Base-by-base conservation (phyloP, 306 rosid species). In the Oemleria cerasiformis region DNA sequence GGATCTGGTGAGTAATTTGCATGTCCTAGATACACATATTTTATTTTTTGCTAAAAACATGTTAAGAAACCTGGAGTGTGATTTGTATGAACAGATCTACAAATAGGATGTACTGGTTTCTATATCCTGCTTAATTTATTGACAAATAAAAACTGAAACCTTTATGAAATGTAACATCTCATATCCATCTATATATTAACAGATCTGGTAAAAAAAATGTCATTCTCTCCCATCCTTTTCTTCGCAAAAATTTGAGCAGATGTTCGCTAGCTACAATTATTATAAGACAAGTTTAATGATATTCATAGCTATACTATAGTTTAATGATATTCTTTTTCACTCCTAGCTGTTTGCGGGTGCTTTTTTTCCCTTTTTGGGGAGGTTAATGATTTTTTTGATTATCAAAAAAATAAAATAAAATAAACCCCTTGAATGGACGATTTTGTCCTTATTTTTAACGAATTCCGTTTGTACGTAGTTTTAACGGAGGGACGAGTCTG, bases 41-140 rank as follows among this genome's bases (percentile, higher is more conserved):
- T 45, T 38, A 72, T 8, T 73, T 71, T 80, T 74, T n/a, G 84
- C 88, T 68, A 73, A 78, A 88, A 82, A 63, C 12, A 82, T 80
- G 87, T 75, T 75, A 67, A 73, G 75, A 72, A 82, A 77, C 75
- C 77, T 58, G 70, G 75, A 82, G 63, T 73, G 30, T 65, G 72
- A 12, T 70, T 72, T 81, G 63, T 63, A 17, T 64, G 78, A 78
- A 55, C 82, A 88, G 97, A 87, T 93, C 98, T 83, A 86, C 64
- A 84, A 86, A 83, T 82, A 81, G 86, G 78, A 65, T 76, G 71
- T 30, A 47, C 76, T 64, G 63, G 55, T 62, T 71, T 16, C 21
- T 74, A 16, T 3, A 2, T 43, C 36, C n/a, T 14, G 19, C 3
- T 12, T 14, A 65, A 72, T 73, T 44, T 45, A 70, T 41, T 81